phyloP scores from a whole-genome alignment of 129 eudicot genomes.

The Helianthus tuberosus region DNA sequence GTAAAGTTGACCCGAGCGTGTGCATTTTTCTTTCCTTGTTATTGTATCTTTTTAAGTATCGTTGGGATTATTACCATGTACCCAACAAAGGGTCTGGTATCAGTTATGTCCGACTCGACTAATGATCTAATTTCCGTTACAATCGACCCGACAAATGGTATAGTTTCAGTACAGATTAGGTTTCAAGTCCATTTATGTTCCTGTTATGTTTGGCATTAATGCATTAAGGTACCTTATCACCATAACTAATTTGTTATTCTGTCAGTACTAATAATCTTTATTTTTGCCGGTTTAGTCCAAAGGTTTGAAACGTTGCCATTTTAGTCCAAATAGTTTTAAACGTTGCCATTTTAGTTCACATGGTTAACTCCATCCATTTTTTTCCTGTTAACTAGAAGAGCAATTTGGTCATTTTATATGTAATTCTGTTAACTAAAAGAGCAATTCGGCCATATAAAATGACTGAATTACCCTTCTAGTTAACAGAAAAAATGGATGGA shows the following conservation, averaged over 20 bases:
- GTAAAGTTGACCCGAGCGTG: slow-evolving; percentile 5
- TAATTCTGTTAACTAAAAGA: too few species aligned
- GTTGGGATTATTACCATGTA: not conserved
- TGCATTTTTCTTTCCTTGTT: not conserved
- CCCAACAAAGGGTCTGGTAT: slow-evolving; percentile 3
- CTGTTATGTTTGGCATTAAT: not conserved
- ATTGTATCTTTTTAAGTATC: too few species aligned
- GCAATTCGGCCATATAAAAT: too few species aligned
- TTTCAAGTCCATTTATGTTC: not conserved
- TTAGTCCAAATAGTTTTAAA: too few species aligned
- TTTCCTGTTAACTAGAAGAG: too few species aligned
- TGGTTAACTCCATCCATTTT: too few species aligned
- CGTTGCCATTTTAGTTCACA: too few species aligned
- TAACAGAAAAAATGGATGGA: too few species aligned
- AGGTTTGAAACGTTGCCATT: too few species aligned
- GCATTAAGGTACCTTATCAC: not conserved
- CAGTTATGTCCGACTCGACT: not conserved
- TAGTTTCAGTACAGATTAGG: not conserved
- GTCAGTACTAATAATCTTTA: not conserved
- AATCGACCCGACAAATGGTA: not conserved
- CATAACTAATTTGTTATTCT: not conserved
- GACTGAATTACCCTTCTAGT: too few species aligned
- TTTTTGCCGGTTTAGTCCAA: too few species aligned
- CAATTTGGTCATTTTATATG: too few species aligned
- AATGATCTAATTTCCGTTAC: not conserved